Conservation (phyloP, 805 yeast genomes). For the Lipomyces sp. region DNA sequence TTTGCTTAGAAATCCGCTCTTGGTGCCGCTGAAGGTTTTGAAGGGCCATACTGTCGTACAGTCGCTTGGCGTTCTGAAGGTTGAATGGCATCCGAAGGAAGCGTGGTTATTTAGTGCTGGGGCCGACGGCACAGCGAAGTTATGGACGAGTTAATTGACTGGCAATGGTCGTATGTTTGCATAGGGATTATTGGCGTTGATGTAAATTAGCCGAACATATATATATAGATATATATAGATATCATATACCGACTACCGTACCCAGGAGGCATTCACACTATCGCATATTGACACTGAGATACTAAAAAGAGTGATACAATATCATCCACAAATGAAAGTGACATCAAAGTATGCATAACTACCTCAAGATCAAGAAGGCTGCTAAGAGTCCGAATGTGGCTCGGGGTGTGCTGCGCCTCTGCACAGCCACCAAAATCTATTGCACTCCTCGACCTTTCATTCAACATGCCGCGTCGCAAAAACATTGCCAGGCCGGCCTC, state of each 20-base stretch:
- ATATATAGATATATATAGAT: not conserved
- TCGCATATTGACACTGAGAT: not conserved
- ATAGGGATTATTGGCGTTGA: not conserved
- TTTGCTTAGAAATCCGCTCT: conserved; percentile 89
- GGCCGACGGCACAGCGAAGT: conserved; percentile 92
- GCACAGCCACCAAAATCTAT: no score
- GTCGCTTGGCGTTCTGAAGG: conserved; percentile 83
- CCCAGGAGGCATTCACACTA: not conserved
- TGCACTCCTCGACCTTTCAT: not conserved
- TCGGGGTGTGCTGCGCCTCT: no score
- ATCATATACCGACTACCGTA: not conserved
- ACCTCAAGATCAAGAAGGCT: no score
- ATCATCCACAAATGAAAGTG: no score
- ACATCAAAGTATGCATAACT: no score
- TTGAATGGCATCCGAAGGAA: conserved; percentile 96
- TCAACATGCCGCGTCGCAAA: not conserved
- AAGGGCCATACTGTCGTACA: conserved; percentile 83
- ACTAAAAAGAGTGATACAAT: not conserved
- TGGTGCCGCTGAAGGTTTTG: conserved; percentile 93
- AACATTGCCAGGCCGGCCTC: not conserved
- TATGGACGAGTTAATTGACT: conserved; percentile 84
- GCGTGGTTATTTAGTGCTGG: conserved; percentile 98
- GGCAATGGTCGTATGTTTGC: not conserved
- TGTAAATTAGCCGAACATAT: not conserved
- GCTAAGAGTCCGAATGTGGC: no score